Conservation (phyloP, 495 filamentous ascomycete species). For the Penicillium arizonense region DNA sequence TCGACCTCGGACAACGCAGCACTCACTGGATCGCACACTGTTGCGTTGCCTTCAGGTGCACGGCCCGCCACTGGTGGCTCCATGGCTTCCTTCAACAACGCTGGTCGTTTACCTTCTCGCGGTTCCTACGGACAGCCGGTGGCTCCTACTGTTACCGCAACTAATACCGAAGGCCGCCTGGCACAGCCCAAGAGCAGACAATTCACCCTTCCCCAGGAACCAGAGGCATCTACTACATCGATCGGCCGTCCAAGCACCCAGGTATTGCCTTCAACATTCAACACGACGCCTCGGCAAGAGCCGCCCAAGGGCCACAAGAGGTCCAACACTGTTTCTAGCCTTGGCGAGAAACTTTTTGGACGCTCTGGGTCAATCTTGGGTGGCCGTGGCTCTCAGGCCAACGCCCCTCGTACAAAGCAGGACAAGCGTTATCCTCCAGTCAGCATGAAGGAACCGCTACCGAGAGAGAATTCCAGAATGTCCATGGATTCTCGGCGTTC, state of each 20-base stretch:
- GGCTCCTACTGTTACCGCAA: constrained; percentile 82
- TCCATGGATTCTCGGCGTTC: constrained; percentile 83
- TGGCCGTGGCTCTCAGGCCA: constrained; percentile 44
- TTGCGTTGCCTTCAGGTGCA: constrained; percentile 49
- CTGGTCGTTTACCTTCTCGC: constrained; percentile 66
- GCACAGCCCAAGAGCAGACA: constrained; percentile 78
- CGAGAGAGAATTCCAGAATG: constrained; percentile 57
- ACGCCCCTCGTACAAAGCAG: constrained; percentile 31
- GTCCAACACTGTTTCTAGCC: constrained; percentile 83
- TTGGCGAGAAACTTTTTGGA: constrained; percentile 75
- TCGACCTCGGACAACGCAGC: constrained; percentile 56
- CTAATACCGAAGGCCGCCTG: constrained; percentile 87
- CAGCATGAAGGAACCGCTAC: constrained; percentile 67
- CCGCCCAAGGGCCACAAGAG: constrained; percentile 76
- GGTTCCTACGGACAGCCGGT: constrained; percentile 88
- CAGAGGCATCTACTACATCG: constrained; percentile 27
- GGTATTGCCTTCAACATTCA: constrained; percentile 43
- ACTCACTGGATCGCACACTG: constrained; percentile 40
- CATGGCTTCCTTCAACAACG: constrained; percentile 62
- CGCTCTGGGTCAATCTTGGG: constrained; percentile 78
- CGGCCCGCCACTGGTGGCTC: constrained; percentile 83
- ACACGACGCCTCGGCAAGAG: constrained; percentile 44
- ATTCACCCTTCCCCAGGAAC: constrained; percentile 65
- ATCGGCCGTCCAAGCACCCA: constrained; percentile 62
- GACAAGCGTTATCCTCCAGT: constrained; percentile 67